A percentile compares a stretch with the other conserved stretches of the same genome.
Conservation (phyloP, 2,329 filamentous ascomycete genomes). For the Aspergillus novofumigatus region DNA sequence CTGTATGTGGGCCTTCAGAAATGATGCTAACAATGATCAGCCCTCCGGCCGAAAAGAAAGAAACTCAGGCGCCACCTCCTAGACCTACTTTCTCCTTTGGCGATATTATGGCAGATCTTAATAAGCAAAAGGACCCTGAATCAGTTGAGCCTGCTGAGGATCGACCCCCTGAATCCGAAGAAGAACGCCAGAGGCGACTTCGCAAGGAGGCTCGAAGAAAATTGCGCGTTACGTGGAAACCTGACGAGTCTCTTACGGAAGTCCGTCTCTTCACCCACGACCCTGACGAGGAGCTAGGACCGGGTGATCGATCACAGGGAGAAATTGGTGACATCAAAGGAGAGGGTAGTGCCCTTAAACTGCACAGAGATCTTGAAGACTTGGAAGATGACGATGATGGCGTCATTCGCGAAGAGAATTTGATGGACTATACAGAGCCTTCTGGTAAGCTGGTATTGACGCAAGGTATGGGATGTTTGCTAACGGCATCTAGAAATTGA, state of each 20-base stretch:
- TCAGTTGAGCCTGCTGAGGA: slow-evolving; percentile 50
- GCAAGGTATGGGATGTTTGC: background rate
- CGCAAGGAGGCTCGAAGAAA: slow-evolving; percentile 59
- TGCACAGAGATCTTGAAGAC: slow-evolving; percentile 53
- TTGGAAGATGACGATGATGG: slow-evolving; percentile 58
- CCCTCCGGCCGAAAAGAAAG: slow-evolving; percentile 32
- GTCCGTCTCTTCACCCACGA: slow-evolving; percentile 59
- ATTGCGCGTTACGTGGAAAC: slow-evolving; percentile 58
- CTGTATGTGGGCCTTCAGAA: background rate
- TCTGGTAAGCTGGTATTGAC: slow-evolving; percentile 28
- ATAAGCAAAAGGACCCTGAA: slow-evolving; percentile 54
- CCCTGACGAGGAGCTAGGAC: slow-evolving; percentile 58
- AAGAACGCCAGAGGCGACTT: slow-evolving; percentile 56
- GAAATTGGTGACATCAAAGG: slow-evolving; percentile 58
- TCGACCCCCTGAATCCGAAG: slow-evolving; percentile 54
- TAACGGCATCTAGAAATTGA: slow-evolving; percentile 35
- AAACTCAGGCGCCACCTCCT: slow-evolving; percentile 29
- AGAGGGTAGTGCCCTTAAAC: slow-evolving; percentile 49
- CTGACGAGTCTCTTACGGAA: slow-evolving; percentile 53
- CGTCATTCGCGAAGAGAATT: slow-evolving; percentile 39
- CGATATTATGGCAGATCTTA: slow-evolving; percentile 47
- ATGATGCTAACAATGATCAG: slow-evolving; percentile 21
- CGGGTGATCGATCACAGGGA: slow-evolving; percentile 54
- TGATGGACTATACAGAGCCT: slow-evolving; percentile 31
- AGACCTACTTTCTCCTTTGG: slow-evolving; percentile 47